These are phyloP conservation scores for Rhodotorula glutinis DNA, from an alignment of 1,284 basidiomycete species.

Conservation along the genomic window DNA sequence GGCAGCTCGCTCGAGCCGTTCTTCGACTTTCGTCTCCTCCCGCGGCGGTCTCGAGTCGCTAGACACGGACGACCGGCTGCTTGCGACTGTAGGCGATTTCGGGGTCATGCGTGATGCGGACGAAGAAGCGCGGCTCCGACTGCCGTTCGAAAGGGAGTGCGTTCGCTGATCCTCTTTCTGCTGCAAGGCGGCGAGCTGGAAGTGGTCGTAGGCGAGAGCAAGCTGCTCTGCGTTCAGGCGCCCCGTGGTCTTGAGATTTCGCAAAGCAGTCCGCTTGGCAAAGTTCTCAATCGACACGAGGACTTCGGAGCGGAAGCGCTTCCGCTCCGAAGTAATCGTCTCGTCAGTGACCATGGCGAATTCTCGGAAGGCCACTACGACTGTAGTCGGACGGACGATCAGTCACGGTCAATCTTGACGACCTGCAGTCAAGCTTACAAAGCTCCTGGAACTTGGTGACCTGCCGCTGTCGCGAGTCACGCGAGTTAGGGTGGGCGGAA, in stretches of 20 bases:
- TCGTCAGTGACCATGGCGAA: conserved; percentile 93
- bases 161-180: conserved; percentile 32
- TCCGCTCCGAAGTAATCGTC: conserved; percentile 82
- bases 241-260: conserved; percentile 79
- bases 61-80: conserved; percentile 2
- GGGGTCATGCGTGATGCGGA: conserved; percentile 15
- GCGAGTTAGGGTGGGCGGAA: conserved; percentile 86
- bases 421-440: conserved; percentile 6
- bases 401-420: fast-evolving
- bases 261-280: conserved; percentile 87
- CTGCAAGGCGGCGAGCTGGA: conserved; percentile 49
- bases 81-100: conserved; percentile 1
- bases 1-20: conserved; percentile 78
- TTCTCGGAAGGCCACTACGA: conserved; percentile 90
- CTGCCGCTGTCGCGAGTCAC: conserved; percentile 83
- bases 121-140: conserved; percentile 2
- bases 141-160: conserved; percentile 4
- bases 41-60: conserved; percentile 3
- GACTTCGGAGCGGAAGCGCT: conserved; percentile 82
- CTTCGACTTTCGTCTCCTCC: conserved; percentile 59
- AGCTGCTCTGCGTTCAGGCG: conserved; percentile 84
- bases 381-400: neutral
- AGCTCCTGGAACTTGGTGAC: conserved; percentile 99
- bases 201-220: conserved; percentile 84
- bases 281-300: conserved; percentile 92